Base-by-base conservation (phyloP, 345 rosid genomes). In the Nephelium lappaceum region DNA sequence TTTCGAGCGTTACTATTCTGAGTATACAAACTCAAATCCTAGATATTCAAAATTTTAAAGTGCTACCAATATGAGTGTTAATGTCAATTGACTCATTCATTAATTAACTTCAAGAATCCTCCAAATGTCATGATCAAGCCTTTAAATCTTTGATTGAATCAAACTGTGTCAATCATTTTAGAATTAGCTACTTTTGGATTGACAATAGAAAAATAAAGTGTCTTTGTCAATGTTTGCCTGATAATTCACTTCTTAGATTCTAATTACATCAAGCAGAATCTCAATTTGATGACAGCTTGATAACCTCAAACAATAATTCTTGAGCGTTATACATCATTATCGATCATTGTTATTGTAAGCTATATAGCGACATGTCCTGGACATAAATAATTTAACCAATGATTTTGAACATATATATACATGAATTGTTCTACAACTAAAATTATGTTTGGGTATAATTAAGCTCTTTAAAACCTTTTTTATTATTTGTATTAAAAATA, bases 161-260 rank as follows among this genome's bases (percentile, higher is more conserved):
- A n/a, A 31, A 53, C 65, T 36, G 15, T 60, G 7, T 53, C 18
- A n/a, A 60, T 41, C 16, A 60, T 41, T 24, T 61, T 15, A 12
- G 36, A 11, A 16, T 73, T 60, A 21, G 53, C n/a, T 58, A 8
- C 36, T 58, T 72, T 21, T 31, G 15, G 38, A 61, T 61, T 42
- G 14, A 41, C 21, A 4, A 39, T 31, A 38, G 67, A 27, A 43
- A 60, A 58, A 14, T 39, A 61, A 23, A 21, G 15, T 14, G 68
- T 73, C 77, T 60, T 73, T 41, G 25, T 42, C 77, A 41, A 41
- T 60, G n/a, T 39, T 21, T n/a, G 19, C n/a, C 21, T 41, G 27
- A 19, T 31, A 31, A 31, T 31, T 31, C 36, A 31, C 3, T 6
- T 11, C 19, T 15, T 18, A 16, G 5, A n/a, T 15, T 49, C 1